These are phyloP conservation scores for Sporisorium graminicola DNA, from an alignment of 1,284 basidiomycete genomes.

Conservation along the genomic window DNA sequence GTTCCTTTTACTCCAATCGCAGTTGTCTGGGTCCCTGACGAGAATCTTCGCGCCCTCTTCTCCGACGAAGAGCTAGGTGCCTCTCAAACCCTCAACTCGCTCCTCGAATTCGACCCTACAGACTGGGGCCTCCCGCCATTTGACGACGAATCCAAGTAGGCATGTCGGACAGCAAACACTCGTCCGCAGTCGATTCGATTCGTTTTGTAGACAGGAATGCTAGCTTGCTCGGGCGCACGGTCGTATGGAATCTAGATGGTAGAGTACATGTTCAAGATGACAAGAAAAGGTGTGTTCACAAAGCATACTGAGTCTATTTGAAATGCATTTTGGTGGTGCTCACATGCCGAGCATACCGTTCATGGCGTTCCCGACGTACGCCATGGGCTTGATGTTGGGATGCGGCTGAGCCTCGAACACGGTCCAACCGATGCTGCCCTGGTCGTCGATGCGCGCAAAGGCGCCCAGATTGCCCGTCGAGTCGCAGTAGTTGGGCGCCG, in stretches of 20 bases:
- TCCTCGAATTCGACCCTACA: slow-evolving; percentile 64
- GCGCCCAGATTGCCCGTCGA: slow-evolving; percentile 72
- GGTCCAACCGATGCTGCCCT: slow-evolving; percentile 80
- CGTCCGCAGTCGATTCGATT: not conserved
- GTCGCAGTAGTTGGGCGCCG: slow-evolving; percentile 69
- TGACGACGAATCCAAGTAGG: slow-evolving; percentile 10
- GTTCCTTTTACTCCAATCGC: not conserved
- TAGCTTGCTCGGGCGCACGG: not conserved
- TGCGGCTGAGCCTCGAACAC: slow-evolving; percentile 88
- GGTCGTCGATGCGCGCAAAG: slow-evolving; percentile 77
- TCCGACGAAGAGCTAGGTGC: slow-evolving; percentile 56
- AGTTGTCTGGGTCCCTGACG: slow-evolving; percentile 69
- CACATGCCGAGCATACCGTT: slow-evolving; percentile 53
- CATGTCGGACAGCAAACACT: not conserved
- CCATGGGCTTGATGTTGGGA: slow-evolving; percentile 92
- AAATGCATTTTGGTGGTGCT: slow-evolving; percentile 11
- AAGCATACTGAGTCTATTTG: not conserved
- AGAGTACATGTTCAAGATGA: slow-evolving; percentile 3
- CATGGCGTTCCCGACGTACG: slow-evolving; percentile 74
- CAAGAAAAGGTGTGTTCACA: too few species aligned
- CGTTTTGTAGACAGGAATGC: not conserved
- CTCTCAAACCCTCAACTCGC: slow-evolving; percentile 61
- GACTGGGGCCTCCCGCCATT: slow-evolving; percentile 66
- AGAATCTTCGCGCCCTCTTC: slow-evolving; percentile 50
- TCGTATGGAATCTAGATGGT: slow-evolving; percentile 2